These are phyloP conservation scores for Pulveroboletus sp. DNA, from an alignment of 768 basidiomycete species.

Conservation along the genomic window DNA sequence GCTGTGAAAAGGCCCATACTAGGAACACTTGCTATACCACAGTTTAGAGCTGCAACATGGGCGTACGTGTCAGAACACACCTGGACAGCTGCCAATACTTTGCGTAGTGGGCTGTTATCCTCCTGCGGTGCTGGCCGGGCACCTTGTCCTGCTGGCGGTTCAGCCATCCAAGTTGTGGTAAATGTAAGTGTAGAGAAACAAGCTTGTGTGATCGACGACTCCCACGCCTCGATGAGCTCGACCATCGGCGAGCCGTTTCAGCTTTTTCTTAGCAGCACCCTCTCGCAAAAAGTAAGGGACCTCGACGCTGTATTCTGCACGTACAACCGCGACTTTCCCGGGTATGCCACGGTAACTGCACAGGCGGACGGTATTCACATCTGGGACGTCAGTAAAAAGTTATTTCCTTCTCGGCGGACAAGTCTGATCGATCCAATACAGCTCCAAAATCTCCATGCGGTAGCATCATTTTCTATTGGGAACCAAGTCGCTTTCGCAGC, in stretches of 20 bases:
- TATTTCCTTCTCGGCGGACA: background rate
- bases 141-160: constrained; percentile 22
- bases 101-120: constrained; percentile 36
- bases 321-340: constrained; percentile 35
- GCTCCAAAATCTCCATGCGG: constrained; percentile 63
- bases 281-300: constrained; percentile 2
- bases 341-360: constrained; percentile 63
- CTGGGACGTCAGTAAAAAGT: constrained; percentile 53
- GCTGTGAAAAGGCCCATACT: constrained; percentile 62
- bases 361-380: constrained; percentile 77
- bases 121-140: constrained; percentile 21
- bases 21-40: constrained; percentile 61
- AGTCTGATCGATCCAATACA: constrained; percentile 27
- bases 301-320: constrained; percentile 19
- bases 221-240: constrained; percentile 30
- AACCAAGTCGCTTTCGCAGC: constrained; percentile 62
- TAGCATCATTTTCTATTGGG: constrained; percentile 67
- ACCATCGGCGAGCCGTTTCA: constrained; percentile 31
- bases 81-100: constrained; percentile 40
- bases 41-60: constrained; percentile 6
- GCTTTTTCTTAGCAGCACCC: constrained; percentile 24
- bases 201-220: constrained; percentile 9
- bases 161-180: constrained; percentile 21
- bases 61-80: constrained; percentile 35
- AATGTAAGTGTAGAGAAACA: constrained; percentile 4